Evolutionary conservation across 805 yeast genomes (phyloP).

Genomic region (Ogataea salicorniae): DNA sequence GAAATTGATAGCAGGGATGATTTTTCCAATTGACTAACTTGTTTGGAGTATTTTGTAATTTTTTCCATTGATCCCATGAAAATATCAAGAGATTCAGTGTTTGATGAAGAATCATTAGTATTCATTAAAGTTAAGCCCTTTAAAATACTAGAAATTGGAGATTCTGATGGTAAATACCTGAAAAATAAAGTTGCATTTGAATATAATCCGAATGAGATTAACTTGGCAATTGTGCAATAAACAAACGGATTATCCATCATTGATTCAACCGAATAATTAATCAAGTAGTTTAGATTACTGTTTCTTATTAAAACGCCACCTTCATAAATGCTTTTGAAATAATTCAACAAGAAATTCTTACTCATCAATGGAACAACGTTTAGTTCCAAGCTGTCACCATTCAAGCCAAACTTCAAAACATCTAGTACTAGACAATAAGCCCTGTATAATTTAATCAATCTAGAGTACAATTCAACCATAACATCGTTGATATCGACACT

Average conservation of each 20-base stretch:
- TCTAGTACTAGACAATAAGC: slow-evolving; percentile 4
- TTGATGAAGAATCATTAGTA: slow-evolving; percentile 19
- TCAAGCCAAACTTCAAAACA: slow-evolving; percentile 4
- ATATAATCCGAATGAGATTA: slow-evolving; percentile 9
- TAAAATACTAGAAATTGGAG: slow-evolving; percentile 21
- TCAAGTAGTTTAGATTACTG: slow-evolving; percentile 21
- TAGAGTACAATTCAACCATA: slow-evolving; percentile 19
- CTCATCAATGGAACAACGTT: not conserved
- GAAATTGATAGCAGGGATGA: slow-evolving; percentile 16
- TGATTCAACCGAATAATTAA: slow-evolving; percentile 11
- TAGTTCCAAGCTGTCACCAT: not conserved
- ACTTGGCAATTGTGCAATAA: slow-evolving; percentile 19
- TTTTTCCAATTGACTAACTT: slow-evolving; percentile 17
- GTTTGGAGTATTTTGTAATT: slow-evolving; percentile 22
- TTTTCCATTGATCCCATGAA: slow-evolving; percentile 25
- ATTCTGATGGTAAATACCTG: slow-evolving; percentile 16
- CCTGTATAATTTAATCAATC: slow-evolving; percentile 13
- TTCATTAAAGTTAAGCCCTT: slow-evolving; percentile 26
- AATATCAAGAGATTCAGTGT: slow-evolving; percentile 24
- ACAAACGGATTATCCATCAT: slow-evolving; percentile 18
- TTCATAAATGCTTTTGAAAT: slow-evolving; percentile 12
- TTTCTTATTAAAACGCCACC: slow-evolving; percentile 24
- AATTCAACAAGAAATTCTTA: slow-evolving; percentile 7
- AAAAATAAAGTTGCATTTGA: slow-evolving; percentile 12
- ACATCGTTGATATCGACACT: slow-evolving; percentile 30